phyloP scores from a whole-genome alignment of 2,329 filamentous ascomycete species.

The Berkeleyomyces basicola region DNA sequence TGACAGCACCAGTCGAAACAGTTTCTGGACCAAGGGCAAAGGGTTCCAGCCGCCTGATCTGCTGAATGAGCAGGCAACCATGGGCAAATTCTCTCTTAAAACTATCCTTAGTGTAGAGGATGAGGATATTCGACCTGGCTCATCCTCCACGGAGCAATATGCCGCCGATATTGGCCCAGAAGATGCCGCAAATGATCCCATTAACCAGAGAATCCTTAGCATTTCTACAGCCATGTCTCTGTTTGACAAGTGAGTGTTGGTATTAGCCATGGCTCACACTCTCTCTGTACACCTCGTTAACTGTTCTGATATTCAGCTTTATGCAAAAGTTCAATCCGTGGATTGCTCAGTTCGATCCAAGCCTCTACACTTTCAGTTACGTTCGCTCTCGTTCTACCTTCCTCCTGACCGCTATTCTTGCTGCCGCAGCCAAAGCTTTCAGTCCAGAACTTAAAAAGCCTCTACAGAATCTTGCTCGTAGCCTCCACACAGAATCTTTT shows the following conservation, averaged over 20 bases:
- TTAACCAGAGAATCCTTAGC: neutral
- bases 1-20: neutral
- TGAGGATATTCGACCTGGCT: neutral
- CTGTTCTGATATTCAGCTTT: slow-evolving; percentile 18
- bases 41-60: slow-evolving; percentile 21
- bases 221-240: neutral
- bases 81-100: slow-evolving; percentile 21
- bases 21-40: slow-evolving; percentile 13
- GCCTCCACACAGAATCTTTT: slow-evolving; percentile 20
- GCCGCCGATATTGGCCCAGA: neutral
- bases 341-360: slow-evolving; percentile 25
- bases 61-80: slow-evolving; percentile 21
- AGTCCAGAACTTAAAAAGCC: slow-evolving; percentile 20
- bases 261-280: neutral
- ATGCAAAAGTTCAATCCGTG: slow-evolving; percentile 25
- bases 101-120: slow-evolving; percentile 19
- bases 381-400: slow-evolving; percentile 23
- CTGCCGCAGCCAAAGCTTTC: slow-evolving; percentile 23
- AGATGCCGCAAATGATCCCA: slow-evolving; percentile 5
- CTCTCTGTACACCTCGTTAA: neutral
- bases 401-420: slow-evolving; percentile 21
- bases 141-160: neutral
- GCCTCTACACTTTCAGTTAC: slow-evolving; percentile 23
- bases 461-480: slow-evolving; percentile 16
- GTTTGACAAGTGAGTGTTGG: slow-evolving; percentile 5